Conservation (phyloP, 306 rosid species). For the Vigna reflexopilosa region DNA sequence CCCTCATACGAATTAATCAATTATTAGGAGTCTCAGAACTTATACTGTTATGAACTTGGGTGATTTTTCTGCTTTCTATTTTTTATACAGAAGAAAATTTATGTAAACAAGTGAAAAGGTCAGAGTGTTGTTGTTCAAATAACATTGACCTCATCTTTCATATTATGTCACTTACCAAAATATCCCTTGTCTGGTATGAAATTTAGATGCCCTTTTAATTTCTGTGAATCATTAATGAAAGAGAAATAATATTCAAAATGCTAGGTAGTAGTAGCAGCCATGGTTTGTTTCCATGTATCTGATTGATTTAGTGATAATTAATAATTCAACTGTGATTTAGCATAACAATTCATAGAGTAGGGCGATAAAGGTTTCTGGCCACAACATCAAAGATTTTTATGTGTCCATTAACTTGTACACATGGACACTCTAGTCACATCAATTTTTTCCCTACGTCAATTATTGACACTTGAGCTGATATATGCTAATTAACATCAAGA, state of each 20-base stretch:
- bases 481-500: constrained; percentile 30
- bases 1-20: too few species aligned
- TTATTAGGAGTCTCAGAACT: too few species aligned
- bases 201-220: constrained; percentile 24
- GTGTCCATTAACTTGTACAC: constrained; percentile 44
- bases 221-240: constrained; percentile 27
- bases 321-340: constrained; percentile 37
- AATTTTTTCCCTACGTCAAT: constrained; percentile 35
- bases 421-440: constrained; percentile 50
- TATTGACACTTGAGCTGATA: constrained; percentile 37
- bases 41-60: too few species aligned
- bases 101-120: too few species aligned
- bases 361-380: constrained; percentile 36
- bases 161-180: constrained; percentile 3
- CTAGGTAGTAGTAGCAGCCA: not conserved
- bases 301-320: constrained; percentile 39
- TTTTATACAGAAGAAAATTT: too few species aligned
- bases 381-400: constrained; percentile 44
- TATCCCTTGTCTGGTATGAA: constrained; percentile 9
- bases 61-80: too few species aligned
- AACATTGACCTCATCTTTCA: constrained; percentile 20
- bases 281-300: constrained; percentile 24
- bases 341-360: constrained; percentile 24
- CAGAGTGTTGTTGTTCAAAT: not conserved
- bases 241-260: constrained; percentile 8